phyloP scores from a whole-genome alignment of 139 green algal genomes.

The Ettlia oleoabundans region DNA sequence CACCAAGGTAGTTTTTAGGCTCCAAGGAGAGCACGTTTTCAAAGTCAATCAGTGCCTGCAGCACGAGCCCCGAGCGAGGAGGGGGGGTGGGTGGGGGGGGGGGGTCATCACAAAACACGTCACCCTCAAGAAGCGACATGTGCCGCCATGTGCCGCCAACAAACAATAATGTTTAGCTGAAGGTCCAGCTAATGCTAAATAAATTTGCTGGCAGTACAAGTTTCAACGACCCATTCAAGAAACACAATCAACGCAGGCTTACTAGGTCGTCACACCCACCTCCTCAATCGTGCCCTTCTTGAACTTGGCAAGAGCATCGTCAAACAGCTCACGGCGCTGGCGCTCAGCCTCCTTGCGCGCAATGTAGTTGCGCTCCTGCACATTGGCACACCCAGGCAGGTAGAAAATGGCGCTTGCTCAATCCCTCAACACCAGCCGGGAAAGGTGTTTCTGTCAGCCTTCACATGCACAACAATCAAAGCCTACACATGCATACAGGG shows the following conservation, averaged over 20 bases:
- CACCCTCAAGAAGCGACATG: not conserved
- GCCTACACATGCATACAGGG: too few relatives aligned
- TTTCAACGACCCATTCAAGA: not conserved
- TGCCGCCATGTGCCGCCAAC: too few relatives aligned
- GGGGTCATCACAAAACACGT: not conserved
- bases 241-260: not conserved
- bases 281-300: slow-evolving; percentile 74
- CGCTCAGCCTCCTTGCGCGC: slow-evolving; percentile 82
- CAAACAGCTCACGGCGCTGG: slow-evolving; percentile 89
- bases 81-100: not conserved
- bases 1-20: slow-evolving; percentile 91
- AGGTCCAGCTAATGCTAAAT: too few relatives aligned
- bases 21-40: slow-evolving; percentile 95
- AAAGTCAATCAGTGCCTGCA: slow-evolving; percentile 91
- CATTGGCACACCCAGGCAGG: not conserved
- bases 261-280: not conserved
- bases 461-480: too few relatives aligned
- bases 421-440: too few relatives aligned
- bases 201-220: not conserved
- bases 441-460: too few relatives aligned
- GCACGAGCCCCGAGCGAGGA: too few relatives aligned
- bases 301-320: slow-evolving; percentile 89
- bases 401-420: not conserved
- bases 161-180: too few relatives aligned
- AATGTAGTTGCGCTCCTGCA: slow-evolving; percentile 91